Percentiles rank a stretch among this genome's conserved stretches.
Evolutionary conservation across 2,329 filamentous ascomycete species (phyloP).

Genomic region (Teratosphaeria nubilosa): DNA sequence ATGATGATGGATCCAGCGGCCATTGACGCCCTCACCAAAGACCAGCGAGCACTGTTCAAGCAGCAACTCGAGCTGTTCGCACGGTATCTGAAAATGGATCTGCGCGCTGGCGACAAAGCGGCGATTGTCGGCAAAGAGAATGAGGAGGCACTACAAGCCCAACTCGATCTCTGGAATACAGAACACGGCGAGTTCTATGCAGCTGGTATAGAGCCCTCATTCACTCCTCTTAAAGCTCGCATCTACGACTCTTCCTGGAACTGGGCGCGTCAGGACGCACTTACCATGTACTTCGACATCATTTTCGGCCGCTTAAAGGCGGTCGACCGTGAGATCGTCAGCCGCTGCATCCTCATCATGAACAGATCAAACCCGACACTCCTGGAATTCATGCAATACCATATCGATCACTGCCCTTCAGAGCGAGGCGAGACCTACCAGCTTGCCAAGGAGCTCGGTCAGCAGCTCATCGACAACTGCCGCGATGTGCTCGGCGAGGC

Average conservation of each 20-base stretch:
- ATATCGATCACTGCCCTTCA: slow-evolving; percentile 96
- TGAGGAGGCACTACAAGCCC: slow-evolving; percentile 76
- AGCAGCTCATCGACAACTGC: slow-evolving; percentile 95
- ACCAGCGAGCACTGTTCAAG: slow-evolving; percentile 92
- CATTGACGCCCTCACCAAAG: slow-evolving; percentile 92
- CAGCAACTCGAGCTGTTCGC: slow-evolving; percentile 94
- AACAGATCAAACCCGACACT: slow-evolving; percentile 94
- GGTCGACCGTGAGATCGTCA: slow-evolving; percentile 95
- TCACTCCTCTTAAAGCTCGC: slow-evolving; percentile 86
- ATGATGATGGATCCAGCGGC: slow-evolving; percentile 99
- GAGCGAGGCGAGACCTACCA: slow-evolving; percentile 96
- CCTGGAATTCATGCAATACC: slow-evolving; percentile 98
- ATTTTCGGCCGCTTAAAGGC: slow-evolving; percentile 91
- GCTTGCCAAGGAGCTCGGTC: slow-evolving; percentile 88
- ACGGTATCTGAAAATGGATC: slow-evolving; percentile 92
- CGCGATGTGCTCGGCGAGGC: slow-evolving; percentile 75
- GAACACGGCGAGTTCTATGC: slow-evolving; percentile 98
- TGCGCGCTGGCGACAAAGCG: slow-evolving; percentile 92
- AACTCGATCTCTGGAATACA: slow-evolving; percentile 86
- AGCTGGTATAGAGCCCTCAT: slow-evolving; percentile 83
- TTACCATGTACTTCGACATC: slow-evolving; percentile 98
- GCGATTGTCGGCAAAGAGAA: slow-evolving; percentile 77
- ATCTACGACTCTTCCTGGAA: slow-evolving; percentile 99
- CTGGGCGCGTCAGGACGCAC: slow-evolving; percentile 93
- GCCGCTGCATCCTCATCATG: slow-evolving; percentile 98